Conservation (phyloP, 2,329 filamentous ascomycete species). For the Aspergillus persii region DNA sequence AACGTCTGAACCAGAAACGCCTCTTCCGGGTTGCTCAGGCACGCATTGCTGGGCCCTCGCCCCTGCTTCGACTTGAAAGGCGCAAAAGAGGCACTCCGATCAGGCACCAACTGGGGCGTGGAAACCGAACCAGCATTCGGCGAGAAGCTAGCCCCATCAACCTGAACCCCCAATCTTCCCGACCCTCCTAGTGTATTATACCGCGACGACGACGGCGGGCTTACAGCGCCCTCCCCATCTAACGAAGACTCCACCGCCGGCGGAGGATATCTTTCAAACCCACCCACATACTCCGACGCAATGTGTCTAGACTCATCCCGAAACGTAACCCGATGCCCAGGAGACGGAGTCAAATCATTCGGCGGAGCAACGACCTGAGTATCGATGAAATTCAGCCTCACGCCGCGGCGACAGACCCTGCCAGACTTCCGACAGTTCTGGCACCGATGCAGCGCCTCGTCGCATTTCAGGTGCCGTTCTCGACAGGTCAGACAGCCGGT, state of each 20-base stretch:
- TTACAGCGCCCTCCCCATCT: slow-evolving; percentile 18
- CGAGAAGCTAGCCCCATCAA: slow-evolving; percentile 23
- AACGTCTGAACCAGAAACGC: slow-evolving; percentile 89
- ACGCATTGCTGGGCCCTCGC: slow-evolving; percentile 53
- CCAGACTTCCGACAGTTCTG: slow-evolving; percentile 88
- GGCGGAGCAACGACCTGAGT: slow-evolving; percentile 69
- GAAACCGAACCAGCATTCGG: slow-evolving; percentile 27
- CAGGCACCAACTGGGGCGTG: slow-evolving; percentile 26
- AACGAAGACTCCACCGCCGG: slow-evolving; percentile 42
- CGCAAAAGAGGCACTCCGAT: slow-evolving; percentile 34
- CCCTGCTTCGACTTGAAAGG: slow-evolving; percentile 36
- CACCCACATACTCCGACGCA: slow-evolving; percentile 84
- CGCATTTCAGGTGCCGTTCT: slow-evolving; percentile 87
- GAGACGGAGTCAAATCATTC: slow-evolving; percentile 55
- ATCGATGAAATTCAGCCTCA: slow-evolving; percentile 90
- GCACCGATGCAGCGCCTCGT: slow-evolving; percentile 66
- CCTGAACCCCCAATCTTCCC: slow-evolving; percentile 42
- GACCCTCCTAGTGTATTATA: slow-evolving; percentile 43
- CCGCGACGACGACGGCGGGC: not conserved
- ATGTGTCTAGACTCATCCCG: slow-evolving; percentile 86
- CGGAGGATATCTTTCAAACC: slow-evolving; percentile 68
- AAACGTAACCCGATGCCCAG: slow-evolving; percentile 73
- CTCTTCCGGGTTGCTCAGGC: slow-evolving; percentile 72
- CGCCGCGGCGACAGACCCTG: slow-evolving; percentile 77
- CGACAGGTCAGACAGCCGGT: slow-evolving; percentile 90